phyloP scores from a whole-genome alignment of 2,329 filamentous ascomycete genomes.

The Cladosporium cucumerinum region DNA sequence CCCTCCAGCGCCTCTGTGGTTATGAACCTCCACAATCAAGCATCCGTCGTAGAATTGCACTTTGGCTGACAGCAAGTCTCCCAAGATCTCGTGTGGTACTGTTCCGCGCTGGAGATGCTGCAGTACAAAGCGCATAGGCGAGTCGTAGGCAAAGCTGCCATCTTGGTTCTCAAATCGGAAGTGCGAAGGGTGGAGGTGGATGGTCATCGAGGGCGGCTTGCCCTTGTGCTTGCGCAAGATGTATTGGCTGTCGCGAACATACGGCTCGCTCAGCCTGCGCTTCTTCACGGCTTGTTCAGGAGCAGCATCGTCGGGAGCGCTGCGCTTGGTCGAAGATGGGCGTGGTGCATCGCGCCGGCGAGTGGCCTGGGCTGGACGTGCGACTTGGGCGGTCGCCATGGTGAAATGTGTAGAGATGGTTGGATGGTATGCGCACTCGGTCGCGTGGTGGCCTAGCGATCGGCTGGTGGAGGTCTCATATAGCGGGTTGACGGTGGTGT shows the following conservation, averaged over 20 bases:
- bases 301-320: slow-evolving; percentile 23
- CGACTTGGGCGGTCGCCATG: slow-evolving; percentile 35
- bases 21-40: slow-evolving; percentile 89
- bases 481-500: background rate
- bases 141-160: slow-evolving; percentile 86
- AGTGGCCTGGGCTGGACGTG: slow-evolving; percentile 39
- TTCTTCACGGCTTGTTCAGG: slow-evolving; percentile 25
- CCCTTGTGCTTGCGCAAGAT: slow-evolving; percentile 78
- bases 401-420: background rate
- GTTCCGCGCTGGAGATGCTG: slow-evolving; percentile 74
- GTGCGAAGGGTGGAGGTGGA: slow-evolving; percentile 81
- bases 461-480: background rate
- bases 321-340: slow-evolving; percentile 30
- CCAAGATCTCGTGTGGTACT: slow-evolving; percentile 83
- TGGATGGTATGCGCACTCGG: background rate
- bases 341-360: slow-evolving; percentile 41
- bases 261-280: slow-evolving; percentile 32
- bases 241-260: slow-evolving; percentile 68
- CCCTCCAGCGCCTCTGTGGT: slow-evolving; percentile 61
- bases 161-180: slow-evolving; percentile 94
- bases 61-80: slow-evolving; percentile 66
- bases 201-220: slow-evolving; percentile 73
- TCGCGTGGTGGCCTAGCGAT: background rate
- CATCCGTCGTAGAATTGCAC: slow-evolving; percentile 90
- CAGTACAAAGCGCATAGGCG: slow-evolving; percentile 79